A percentile compares a stretch with the other conserved stretches of the same genome.
These are phyloP conservation scores for Magnolia officinalis DNA, from an alignment of 164 flowering plant genomes.

Conservation along the genomic window DNA sequence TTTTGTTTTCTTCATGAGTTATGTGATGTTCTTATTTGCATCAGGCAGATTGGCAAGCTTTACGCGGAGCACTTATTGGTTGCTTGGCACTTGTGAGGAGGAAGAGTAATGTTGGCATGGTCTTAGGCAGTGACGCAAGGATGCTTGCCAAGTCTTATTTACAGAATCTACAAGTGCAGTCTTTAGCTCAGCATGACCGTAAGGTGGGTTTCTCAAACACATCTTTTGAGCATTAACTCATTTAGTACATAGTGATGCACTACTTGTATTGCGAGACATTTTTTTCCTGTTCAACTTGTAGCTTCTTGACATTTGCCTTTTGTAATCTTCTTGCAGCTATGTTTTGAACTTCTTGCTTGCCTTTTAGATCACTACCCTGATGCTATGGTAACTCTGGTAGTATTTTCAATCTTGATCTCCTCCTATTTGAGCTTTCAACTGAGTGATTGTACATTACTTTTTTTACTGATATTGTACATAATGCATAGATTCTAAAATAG, in stretches of 20 bases:
- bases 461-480: not conserved
- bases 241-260: not conserved
- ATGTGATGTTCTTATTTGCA: slow-evolving; percentile 29
- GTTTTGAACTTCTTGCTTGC: slow-evolving; percentile 76
- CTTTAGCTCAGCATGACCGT: slow-evolving; percentile 80
- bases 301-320: not conserved
- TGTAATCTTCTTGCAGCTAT: slow-evolving; percentile 57
- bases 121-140: slow-evolving; percentile 53
- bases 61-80: slow-evolving; percentile 92
- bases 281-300: not conserved
- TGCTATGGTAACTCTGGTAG: slow-evolving; percentile 58
- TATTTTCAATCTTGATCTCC: slow-evolving; percentile 4
- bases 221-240: not conserved
- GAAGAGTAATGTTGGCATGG: slow-evolving; percentile 48
- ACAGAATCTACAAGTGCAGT: slow-evolving; percentile 65
- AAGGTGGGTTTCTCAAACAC: slow-evolving; percentile 38
- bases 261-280: not conserved
- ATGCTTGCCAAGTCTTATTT: slow-evolving; percentile 53
- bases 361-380: slow-evolving; percentile 50
- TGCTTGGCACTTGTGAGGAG: slow-evolving; percentile 84
- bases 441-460: not conserved
- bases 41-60: slow-evolving; percentile 99
- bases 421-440: not conserved
- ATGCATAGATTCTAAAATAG: not conserved
- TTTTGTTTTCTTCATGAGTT: slow-evolving; percentile 14